Evolutionary conservation across 805 yeast genomes (phyloP), one percentile per base, ranked within the genome.

Genomic region (Pichia manshurica): DNA sequence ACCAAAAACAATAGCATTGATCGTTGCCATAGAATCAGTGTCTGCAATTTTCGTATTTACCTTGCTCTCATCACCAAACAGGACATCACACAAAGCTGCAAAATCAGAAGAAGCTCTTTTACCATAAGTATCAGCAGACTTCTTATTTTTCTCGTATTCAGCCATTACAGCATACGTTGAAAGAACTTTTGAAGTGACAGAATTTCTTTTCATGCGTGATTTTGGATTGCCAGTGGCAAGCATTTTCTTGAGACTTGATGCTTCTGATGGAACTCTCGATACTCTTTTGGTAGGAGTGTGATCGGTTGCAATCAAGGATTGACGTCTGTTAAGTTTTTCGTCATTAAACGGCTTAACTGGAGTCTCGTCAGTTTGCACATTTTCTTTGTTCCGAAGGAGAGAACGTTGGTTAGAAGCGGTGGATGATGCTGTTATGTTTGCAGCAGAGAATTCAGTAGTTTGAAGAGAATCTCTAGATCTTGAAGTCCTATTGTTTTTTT

Each of bases 41-140:
- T 52, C 50, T 44, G 59, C 51, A 12, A 63, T 47, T 19, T 55
- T 45, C 20, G 49, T 34, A 39, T 49, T 47, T 1, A 34, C 19
- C n/a, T 50, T 48, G 54, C 74, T 75, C 58, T 82, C 89, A 62
- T 82, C 84, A 56, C 78, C 84, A 70, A 84, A 84, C 49, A 84
- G 78, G 63, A 78, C 81, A 66, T 84, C 91, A 69, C 88, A 82
- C 38, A 84, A 68, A 2, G 84, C 76, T 12, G 89, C 93, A 69
- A 84, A 84, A 52, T 84, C 85, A 15, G 87, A 81, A 33, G 87
- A 80, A 2, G 90, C 82, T 64, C 93, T 73, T 64, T 78, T 82
- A 5, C 88, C 81, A 61, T 81, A 87, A 57, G 77, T 79, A 56
- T 82, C 86, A 64, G 83, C 76, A 56, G 77, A 77, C 56, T 80